These are phyloP conservation scores for Cephaloascus albidus DNA, from an alignment of 805 yeast species.

Conservation along the genomic window DNA sequence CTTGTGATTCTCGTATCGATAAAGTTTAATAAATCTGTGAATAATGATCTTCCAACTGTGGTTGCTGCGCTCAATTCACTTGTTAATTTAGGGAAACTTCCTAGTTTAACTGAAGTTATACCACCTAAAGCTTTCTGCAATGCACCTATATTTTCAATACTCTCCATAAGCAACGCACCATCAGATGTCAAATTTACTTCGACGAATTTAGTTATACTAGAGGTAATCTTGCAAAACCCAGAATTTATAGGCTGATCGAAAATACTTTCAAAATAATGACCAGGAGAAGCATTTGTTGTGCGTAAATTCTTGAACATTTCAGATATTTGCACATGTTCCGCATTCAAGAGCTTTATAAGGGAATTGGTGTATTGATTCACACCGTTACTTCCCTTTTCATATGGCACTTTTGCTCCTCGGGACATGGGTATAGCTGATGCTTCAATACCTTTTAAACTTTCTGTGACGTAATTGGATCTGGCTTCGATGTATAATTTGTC, in stretches of 20 bases:
- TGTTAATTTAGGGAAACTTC: constrained; percentile 5
- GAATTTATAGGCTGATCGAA: background rate
- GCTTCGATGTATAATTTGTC: constrained; percentile 11
- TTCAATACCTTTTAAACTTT: constrained; percentile 34
- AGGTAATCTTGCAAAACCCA: background rate
- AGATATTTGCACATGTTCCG: constrained; percentile 37
- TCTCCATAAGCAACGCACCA: constrained; percentile 47
- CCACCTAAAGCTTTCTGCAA: constrained; percentile 12
- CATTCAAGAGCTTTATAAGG: constrained; percentile 35
- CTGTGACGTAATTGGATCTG: constrained; percentile 22
- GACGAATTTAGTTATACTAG: constrained; percentile 13
- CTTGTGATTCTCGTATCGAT: constrained; percentile 41
- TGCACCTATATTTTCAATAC: constrained; percentile 33
- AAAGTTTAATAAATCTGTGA: constrained; percentile 45
- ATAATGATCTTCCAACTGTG: constrained; percentile 23
- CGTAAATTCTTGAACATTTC: constrained; percentile 27
- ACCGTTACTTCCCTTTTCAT: constrained; percentile 55
- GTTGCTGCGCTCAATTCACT: constrained; percentile 10
- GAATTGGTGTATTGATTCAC: constrained; percentile 45
- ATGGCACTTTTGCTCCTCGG: constrained; percentile 33
- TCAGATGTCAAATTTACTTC: constrained; percentile 33
- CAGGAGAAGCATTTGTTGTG: constrained; percentile 8
- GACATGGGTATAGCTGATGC: constrained; percentile 32
- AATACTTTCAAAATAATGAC: background rate
- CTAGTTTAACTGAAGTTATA: constrained; percentile 4